Evolutionary conservation across 495 filamentous ascomycete genomes (phyloP).

Genomic region (Delitschia confertaspora): DNA sequence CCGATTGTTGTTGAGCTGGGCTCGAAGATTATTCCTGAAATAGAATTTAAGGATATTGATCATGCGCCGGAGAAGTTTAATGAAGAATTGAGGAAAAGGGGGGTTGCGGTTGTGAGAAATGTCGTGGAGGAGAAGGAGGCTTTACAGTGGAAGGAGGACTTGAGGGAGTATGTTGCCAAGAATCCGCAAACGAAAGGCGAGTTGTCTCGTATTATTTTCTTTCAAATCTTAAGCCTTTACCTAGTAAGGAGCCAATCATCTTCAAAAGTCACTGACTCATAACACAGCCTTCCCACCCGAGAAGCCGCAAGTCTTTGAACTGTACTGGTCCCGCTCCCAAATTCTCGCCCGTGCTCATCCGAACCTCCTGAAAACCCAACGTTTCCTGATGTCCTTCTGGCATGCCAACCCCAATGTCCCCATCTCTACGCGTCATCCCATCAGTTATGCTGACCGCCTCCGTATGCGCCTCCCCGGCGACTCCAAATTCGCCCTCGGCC

Average conservation of each 20-base stretch:
- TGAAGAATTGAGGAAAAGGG: constrained; percentile 30
- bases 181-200: constrained; percentile 38
- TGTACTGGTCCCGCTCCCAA: constrained; percentile 81
- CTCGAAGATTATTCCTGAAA: constrained; percentile 35
- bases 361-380: constrained; percentile 58
- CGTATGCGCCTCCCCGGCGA: constrained; percentile 73
- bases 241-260: background rate
- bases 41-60: constrained; percentile 34
- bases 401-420: constrained; percentile 54
- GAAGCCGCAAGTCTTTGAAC: constrained; percentile 71
- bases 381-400: constrained; percentile 64
- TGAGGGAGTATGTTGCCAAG: constrained; percentile 33
- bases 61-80: constrained; percentile 24
- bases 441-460: constrained; percentile 72
- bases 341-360: constrained; percentile 64
- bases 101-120: constrained; percentile 36
- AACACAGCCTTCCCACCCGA: constrained; percentile 41
- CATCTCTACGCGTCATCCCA: constrained; percentile 52
- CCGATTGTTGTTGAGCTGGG: constrained; percentile 39
- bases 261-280: background rate
- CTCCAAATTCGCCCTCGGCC: constrained; percentile 70
- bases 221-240: background rate
- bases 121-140: constrained; percentile 34
- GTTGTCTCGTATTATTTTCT: background rate
- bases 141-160: constrained; percentile 32